phyloP scores from a whole-genome alignment of 768 basidiomycete genomes.

The Agrocybe praecox region DNA sequence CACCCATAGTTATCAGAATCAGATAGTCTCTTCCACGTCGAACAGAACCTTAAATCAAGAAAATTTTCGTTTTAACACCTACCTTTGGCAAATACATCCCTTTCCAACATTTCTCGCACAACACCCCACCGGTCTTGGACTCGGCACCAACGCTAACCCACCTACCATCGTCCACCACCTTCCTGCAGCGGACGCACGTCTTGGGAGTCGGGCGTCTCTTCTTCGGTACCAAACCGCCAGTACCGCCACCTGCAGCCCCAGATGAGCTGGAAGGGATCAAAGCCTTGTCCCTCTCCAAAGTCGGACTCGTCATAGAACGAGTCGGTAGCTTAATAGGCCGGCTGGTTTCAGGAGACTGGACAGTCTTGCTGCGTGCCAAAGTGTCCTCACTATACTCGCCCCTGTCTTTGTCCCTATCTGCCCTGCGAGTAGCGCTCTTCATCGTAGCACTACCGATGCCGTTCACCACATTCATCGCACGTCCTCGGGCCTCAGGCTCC shows the following conservation, averaged over 20 bases:
- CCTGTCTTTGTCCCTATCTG: slow-evolving; percentile 11
- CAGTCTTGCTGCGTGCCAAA: slow-evolving; percentile 52
- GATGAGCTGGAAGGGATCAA: slow-evolving; percentile 6
- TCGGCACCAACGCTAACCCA: slow-evolving; percentile 70
- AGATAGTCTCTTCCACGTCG: not conserved
- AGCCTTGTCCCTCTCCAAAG: slow-evolving; percentile 22
- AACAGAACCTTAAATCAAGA: not conserved
- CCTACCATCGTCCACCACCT: slow-evolving; percentile 73
- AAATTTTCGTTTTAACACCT: slow-evolving; percentile 21
- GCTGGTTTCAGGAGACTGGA: slow-evolving; percentile 36
- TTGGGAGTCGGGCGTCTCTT: slow-evolving; percentile 38
- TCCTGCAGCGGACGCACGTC: slow-evolving; percentile 69
- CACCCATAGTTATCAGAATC: not conserved
- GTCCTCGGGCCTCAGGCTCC: not conserved
- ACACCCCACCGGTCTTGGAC: slow-evolving; percentile 57
- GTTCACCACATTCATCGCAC: not conserved
- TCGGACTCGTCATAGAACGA: slow-evolving; percentile 48
- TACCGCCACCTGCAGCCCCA: not conserved
- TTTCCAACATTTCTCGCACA: slow-evolving; percentile 95
- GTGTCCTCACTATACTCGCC: slow-evolving; percentile 18
- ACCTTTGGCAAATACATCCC: slow-evolving; percentile 94
- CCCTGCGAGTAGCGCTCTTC: not conserved
- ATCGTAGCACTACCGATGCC: not conserved
- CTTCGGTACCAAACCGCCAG: slow-evolving; percentile 7
- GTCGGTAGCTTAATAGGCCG: slow-evolving; percentile 56